These are phyloP conservation scores for Colletotrichum tofieldiae DNA, from an alignment of 2,329 filamentous ascomycete genomes.

Conservation along the genomic window DNA sequence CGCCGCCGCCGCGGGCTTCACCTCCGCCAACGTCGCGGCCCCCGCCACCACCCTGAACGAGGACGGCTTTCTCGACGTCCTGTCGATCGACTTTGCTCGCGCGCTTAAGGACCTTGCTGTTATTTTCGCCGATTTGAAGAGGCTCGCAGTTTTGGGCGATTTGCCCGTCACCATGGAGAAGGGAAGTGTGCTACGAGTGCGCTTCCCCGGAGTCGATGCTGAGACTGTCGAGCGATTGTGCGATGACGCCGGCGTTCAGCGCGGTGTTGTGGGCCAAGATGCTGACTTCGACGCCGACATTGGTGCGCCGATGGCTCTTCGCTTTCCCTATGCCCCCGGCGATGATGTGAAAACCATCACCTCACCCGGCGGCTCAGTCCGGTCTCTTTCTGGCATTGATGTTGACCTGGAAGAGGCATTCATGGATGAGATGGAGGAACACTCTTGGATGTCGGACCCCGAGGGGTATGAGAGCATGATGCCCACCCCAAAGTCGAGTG, in stretches of 20 bases:
- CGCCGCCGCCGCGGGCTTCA: slow-evolving; percentile 65
- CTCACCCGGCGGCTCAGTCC: slow-evolving; percentile 65
- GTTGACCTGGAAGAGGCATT: slow-evolving; percentile 56
- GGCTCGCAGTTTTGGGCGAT: slow-evolving; percentile 84
- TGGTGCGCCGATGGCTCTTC: slow-evolving; percentile 81
- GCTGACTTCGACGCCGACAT: slow-evolving; percentile 76
- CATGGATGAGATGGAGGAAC: slow-evolving; percentile 60
- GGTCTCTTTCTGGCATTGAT: slow-evolving; percentile 59
- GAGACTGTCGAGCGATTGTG: slow-evolving; percentile 87
- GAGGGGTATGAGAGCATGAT: slow-evolving; percentile 68
- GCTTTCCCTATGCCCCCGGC: slow-evolving; percentile 87
- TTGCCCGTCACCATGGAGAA: slow-evolving; percentile 84
- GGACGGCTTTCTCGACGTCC: slow-evolving; percentile 85
- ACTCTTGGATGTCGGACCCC: slow-evolving; percentile 64
- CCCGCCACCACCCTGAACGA: slow-evolving; percentile 78
- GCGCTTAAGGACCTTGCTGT: slow-evolving; percentile 87
- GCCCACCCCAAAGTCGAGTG: slow-evolving; percentile 57
- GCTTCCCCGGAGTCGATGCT: slow-evolving; percentile 92
- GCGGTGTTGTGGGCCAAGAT: slow-evolving; percentile 86
- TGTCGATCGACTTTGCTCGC: slow-evolving; percentile 90
- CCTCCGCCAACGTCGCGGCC: slow-evolving; percentile 58
- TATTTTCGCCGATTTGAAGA: slow-evolving; percentile 85
- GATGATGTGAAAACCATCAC: slow-evolving; percentile 53
- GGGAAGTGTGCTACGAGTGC: slow-evolving; percentile 78
- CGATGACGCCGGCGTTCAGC: slow-evolving; percentile 86